Evolutionary conservation across 2,329 filamentous ascomycete species (phyloP).

Genomic region (Trichoderma koningiopsis): DNA sequence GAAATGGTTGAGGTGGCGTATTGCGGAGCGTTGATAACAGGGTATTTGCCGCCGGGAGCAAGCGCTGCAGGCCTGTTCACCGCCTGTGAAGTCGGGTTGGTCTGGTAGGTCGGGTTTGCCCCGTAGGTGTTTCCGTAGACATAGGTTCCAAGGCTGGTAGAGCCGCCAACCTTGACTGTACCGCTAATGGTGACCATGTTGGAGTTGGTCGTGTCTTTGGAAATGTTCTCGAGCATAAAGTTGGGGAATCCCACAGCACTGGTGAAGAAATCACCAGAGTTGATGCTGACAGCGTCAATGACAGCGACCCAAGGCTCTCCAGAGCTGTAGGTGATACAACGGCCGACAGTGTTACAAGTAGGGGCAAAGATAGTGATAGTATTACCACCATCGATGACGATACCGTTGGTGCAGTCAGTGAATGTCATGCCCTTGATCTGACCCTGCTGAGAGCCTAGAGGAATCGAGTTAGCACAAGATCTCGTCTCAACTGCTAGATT

Average conservation of each 20-base stretch:
- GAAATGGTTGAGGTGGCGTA: slow-evolving; percentile 10
- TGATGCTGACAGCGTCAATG: slow-evolving; percentile 21
- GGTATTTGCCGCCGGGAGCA: slow-evolving; percentile 23
- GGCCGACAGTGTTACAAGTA: slow-evolving; percentile 24
- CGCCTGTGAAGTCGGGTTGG: neutral
- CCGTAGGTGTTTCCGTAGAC: slow-evolving; percentile 23
- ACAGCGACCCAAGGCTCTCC: slow-evolving; percentile 24
- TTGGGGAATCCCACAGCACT: slow-evolving; percentile 15
- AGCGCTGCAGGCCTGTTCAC: slow-evolving; percentile 24
- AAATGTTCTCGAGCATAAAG: slow-evolving; percentile 29
- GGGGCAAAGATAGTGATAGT: slow-evolving; percentile 25
- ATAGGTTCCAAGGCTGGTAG: slow-evolving; percentile 23
- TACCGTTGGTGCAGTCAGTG: slow-evolving; percentile 18
- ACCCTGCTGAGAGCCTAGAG: slow-evolving; percentile 22
- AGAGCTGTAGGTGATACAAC: slow-evolving; percentile 21
- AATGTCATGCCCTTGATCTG: slow-evolving; percentile 26
- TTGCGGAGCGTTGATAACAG: slow-evolving; percentile 20
- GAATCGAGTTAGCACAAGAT: neutral
- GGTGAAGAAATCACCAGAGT: slow-evolving; percentile 25
- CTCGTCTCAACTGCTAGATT: too few species aligned
- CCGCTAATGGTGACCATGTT: slow-evolving; percentile 28
- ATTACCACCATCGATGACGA: slow-evolving; percentile 19
- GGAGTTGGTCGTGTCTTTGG: slow-evolving; percentile 27
- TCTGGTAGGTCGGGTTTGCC: slow-evolving; percentile 16
- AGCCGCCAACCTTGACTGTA: slow-evolving; percentile 22